Percentiles rank a stretch among this genome's conserved stretches.
Evolutionary conservation across 345 rosid genomes (phyloP).

Genomic region (Corchorus olitorius): DNA sequence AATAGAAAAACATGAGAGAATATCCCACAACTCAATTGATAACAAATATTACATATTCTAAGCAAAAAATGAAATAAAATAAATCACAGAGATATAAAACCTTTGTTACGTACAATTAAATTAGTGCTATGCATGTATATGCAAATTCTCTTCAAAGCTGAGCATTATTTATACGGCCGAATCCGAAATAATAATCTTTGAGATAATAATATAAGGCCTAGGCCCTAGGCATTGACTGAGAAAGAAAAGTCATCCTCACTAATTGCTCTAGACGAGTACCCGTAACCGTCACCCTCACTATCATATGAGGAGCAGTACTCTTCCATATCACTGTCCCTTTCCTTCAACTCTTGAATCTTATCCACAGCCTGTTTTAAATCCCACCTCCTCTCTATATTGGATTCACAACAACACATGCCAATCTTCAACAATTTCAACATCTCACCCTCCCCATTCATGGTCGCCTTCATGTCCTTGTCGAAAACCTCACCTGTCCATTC

Average conservation of each 20-base stretch:
- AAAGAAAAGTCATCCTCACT: constrained; percentile 63
- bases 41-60: no score
- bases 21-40: no score
- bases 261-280: constrained; percentile 55
- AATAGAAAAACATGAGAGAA: no score
- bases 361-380: constrained; percentile 60
- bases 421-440: constrained; percentile 81
- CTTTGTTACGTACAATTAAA: no score
- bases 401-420: constrained; percentile 82
- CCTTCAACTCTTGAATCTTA: constrained; percentile 59
- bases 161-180: no score
- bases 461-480: constrained; percentile 71
- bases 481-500: constrained; percentile 89
- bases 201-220: no score
- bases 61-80: no score
- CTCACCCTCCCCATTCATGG: constrained; percentile 64
- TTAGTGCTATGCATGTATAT: no score
- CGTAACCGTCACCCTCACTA: constrained; percentile 54
- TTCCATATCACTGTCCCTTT: constrained; percentile 47
- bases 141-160: no score
- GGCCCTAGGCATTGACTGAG: constrained; percentile 28
- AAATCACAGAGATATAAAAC: no score
- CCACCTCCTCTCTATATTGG: constrained; percentile 72
- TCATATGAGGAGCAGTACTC: constrained; percentile 59
- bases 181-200: no score